Conservation (phyloP, 768 basidiomycete species). For the Cyclocybe cylindracea region DNA sequence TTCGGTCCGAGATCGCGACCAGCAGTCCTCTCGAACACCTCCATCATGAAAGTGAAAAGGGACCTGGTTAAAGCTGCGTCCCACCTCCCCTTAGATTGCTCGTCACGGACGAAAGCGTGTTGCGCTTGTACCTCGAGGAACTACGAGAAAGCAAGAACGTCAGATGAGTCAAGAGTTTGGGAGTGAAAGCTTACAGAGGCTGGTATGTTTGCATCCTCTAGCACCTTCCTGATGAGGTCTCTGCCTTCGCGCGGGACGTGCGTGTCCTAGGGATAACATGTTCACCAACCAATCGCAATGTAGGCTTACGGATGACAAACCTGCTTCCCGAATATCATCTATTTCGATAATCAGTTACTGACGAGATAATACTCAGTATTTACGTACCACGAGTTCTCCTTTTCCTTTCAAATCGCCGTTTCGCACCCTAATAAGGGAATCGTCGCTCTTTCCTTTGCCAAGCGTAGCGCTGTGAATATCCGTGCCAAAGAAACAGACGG, state of each 20-base stretch:
- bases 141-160: conserved; percentile 33
- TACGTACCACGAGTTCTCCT: conserved; percentile 79
- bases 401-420: conserved; percentile 78
- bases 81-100: conserved; percentile 92
- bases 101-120: conserved; percentile 95
- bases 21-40: conserved; percentile 88
- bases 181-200: conserved; percentile 55
- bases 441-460: conserved; percentile 81
- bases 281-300: not conserved
- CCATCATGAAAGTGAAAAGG: conserved; percentile 86
- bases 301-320: conserved; percentile 32
- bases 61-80: conserved; percentile 88
- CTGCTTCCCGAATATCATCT: conserved; percentile 98
- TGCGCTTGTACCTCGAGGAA: conserved; percentile 97
- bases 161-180: not conserved
- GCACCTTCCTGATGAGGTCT: conserved; percentile 76
- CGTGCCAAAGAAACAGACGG: conserved; percentile 95
- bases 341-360: not conserved
- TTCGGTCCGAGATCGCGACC: conserved; percentile 82
- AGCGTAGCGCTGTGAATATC: conserved; percentile 89
- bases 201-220: conserved; percentile 79
- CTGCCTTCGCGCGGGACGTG: conserved; percentile 89
- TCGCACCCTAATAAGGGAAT: conserved; percentile 72
- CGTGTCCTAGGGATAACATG: conserved; percentile 61
- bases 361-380: not conserved